phyloP scores from a whole-genome alignment of 1,139 yeast species.

The Suhomyces kunorum region DNA sequence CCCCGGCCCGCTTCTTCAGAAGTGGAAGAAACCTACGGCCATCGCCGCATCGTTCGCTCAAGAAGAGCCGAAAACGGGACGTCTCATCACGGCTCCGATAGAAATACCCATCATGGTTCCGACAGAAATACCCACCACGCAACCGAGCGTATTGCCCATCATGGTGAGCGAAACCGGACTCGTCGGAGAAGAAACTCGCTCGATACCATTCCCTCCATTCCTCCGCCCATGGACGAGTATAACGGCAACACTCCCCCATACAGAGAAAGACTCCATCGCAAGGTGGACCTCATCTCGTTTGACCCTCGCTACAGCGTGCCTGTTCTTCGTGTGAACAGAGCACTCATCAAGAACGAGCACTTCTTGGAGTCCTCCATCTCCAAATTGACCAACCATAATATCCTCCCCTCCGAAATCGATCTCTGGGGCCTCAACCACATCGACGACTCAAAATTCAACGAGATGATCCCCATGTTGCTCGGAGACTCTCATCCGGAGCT shows the following conservation, averaged over 20 bases:
- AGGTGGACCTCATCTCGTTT: conserved; percentile 41
- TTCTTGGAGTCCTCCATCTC: conserved; percentile 29
- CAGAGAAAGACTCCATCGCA: conserved; percentile 36
- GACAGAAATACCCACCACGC: neutral
- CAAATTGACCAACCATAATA: conserved; percentile 29
- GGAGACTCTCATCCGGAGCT: conserved; percentile 1
- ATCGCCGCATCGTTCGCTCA: neutral
- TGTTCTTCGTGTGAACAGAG: conserved; percentile 38
- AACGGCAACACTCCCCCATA: conserved; percentile 36
- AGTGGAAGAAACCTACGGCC: neutral
- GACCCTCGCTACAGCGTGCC: conserved; percentile 43
- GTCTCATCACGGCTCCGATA: neutral
- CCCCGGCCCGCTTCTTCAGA: neutral
- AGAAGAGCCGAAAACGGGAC: neutral
- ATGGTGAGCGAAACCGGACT: neutral
- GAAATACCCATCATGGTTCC: neutral
- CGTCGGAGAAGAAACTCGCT: conserved; percentile 10
- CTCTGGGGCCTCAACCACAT: conserved; percentile 42
- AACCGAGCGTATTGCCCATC: no score
- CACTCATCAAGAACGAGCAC: conserved; percentile 30
- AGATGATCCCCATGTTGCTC: conserved; percentile 30
- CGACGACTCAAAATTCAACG: conserved; percentile 40
- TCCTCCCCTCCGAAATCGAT: conserved; percentile 37
- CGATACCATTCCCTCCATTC: conserved; percentile 14
- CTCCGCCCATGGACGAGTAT: conserved; percentile 16